Evolutionary conservation across 2,329 filamentous ascomycete species (phyloP), one percentile per base, ranked within the genome.

Genomic region (Bipolaris zeicola): DNA sequence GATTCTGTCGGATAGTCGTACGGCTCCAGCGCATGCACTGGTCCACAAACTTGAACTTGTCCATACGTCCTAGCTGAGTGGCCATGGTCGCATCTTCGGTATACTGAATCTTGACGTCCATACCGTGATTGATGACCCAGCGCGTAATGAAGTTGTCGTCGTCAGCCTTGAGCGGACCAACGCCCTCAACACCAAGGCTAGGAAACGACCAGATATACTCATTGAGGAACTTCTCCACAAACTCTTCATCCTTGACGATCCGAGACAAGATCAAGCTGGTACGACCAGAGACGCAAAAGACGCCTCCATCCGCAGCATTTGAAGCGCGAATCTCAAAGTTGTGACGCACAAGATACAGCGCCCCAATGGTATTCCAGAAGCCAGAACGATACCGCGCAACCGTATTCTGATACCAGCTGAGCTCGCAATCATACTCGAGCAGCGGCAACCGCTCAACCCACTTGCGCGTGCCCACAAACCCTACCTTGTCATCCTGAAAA

Each of bases 71-170:
- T 1, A 88, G 72, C 0, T 75, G 77, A 0, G 84, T 87, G 22
- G 79, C 74, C 34, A 87, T 76, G 0, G 76, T 74, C 0, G 80
- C 76, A 5, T 85, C 80, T 0, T 75, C 59, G 3, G 75, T 76
- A 53, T 80, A 79, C 65, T 88, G 85, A 44, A 87, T 80, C 52
- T 79, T 79, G 50, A 86, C 77, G 3, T 77, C 72, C 76, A 78
- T 84, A 5, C 77, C 78, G 3, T 77, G 63, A 8, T 75, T 72
- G 22, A 84, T 76, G 5, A 81, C 74, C 60, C 78, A 82, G 6
- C 85, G 77, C 0, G 84, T 87, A 24, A 84, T 74, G 60, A 82
- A 87, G 26, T 69, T 72, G 41, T 75, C 70, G n/a, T 76, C 72
- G 11, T 72, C 71, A 1, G 69, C 63, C 7, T 63, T 63, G 3